A percentile compares a stretch with the other conserved stretches of the same genome.
phyloP scores from a whole-genome alignment of 371 early-diverging fungal species.

The Mucor irregularis region DNA sequence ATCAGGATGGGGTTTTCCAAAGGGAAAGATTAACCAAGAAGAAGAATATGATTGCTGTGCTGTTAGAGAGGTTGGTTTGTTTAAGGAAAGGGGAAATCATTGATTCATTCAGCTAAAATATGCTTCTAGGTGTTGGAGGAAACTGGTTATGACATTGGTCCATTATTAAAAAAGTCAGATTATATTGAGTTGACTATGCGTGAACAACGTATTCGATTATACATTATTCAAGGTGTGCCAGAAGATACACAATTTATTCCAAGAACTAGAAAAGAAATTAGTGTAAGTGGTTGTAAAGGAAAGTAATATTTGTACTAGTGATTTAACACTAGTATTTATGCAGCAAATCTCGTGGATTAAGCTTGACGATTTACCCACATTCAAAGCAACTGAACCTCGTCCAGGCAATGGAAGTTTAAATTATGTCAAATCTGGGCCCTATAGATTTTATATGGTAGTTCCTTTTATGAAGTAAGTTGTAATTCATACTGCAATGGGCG shows the following conservation, averaged over 20 bases:
- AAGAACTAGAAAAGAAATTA: constrained; percentile 96
- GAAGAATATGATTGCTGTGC: constrained; percentile 94
- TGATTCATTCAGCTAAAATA: background rate
- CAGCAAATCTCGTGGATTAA: constrained; percentile 52
- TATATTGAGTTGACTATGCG: constrained; percentile 81
- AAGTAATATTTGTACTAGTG: background rate
- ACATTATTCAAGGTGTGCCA: constrained; percentile 88
- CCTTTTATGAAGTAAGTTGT: constrained; percentile 63
- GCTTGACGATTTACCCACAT: constrained; percentile 50
- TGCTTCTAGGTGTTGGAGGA: constrained; percentile 87
- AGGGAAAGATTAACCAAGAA: constrained; percentile 98
- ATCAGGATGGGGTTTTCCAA: constrained; percentile 97
- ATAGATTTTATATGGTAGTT: constrained; percentile 66
- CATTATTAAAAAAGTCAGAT: constrained; percentile 72
- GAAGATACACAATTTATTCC: constrained; percentile 86
- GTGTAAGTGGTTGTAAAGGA: constrained; percentile 47
- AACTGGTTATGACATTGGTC: constrained; percentile 92
- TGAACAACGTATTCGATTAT: constrained; percentile 91
- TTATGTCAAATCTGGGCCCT: constrained; percentile 30
- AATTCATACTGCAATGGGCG: too few relatives aligned
- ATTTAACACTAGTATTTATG: too few relatives aligned
- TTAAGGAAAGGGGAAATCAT: background rate
- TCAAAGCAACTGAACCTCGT: constrained; percentile 27
- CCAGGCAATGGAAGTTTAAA: constrained; percentile 17
- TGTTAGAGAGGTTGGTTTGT: constrained; percentile 73